phyloP scores from a whole-genome alignment of 2,329 filamentous ascomycete genomes.

The Herpomyces periplanetae region DNA sequence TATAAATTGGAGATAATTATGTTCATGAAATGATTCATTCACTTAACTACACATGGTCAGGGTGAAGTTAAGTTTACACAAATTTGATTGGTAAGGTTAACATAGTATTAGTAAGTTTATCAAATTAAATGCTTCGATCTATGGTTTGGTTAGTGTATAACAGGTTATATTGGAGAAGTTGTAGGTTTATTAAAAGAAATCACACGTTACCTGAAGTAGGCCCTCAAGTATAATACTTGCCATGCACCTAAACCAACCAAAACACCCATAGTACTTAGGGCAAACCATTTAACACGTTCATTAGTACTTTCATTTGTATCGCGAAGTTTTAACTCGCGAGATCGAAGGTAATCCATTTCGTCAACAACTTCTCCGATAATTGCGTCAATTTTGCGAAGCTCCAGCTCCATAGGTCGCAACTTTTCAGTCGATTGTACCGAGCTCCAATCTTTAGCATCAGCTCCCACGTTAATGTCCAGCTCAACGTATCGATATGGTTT shows the following conservation, averaged over 20 bases:
- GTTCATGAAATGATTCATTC: no score
- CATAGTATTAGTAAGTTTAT: neutral
- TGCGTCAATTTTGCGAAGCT: constrained; percentile 70
- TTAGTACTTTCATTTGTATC: constrained; percentile 99
- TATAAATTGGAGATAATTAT: no score
- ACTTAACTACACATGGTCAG: no score
- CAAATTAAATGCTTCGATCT: constrained; percentile 14
- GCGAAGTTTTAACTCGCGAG: constrained; percentile 64
- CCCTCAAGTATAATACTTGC: constrained; percentile 90
- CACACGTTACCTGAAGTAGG: constrained; percentile 94
- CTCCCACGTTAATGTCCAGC: constrained; percentile 79
- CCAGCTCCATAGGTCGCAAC: constrained; percentile 80
- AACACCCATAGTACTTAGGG: constrained; percentile 64
- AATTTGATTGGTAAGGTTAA: no score
- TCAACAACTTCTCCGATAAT: constrained; percentile 47
- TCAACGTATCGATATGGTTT: constrained; percentile 23
- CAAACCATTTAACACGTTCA: constrained; percentile 94
- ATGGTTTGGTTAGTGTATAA: constrained; percentile 1
- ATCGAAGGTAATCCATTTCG: constrained; percentile 84
- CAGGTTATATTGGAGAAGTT: neutral
- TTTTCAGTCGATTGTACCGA: constrained; percentile 87
- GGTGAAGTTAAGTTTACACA: no score
- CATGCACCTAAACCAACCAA: constrained; percentile 57
- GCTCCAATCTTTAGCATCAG: constrained; percentile 90
- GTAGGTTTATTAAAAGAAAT: constrained; percentile 5